phyloP scores from a whole-genome alignment of 768 basidiomycete species.

The Erythrobasidium yunnanense region DNA sequence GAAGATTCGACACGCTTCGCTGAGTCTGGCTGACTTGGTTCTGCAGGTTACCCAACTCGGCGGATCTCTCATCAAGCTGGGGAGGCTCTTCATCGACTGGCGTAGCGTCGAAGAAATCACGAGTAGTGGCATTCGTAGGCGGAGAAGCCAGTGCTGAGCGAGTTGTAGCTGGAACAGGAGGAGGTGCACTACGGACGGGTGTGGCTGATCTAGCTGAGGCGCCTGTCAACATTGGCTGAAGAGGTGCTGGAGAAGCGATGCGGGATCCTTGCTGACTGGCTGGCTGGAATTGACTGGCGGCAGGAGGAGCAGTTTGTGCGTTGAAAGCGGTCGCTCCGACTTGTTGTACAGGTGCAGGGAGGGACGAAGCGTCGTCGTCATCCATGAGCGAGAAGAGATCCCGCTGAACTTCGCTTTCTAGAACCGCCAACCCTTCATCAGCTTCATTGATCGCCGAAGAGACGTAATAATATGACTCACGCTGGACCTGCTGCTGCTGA shows the following conservation, averaged over 20 bases:
- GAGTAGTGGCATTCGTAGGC: neutral
- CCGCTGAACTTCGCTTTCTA: conserved; percentile 29
- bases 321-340: conserved; percentile 15
- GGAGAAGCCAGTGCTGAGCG: neutral
- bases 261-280: conserved; percentile 2
- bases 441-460: neutral
- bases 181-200: conserved; percentile 1
- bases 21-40: conserved; percentile 75
- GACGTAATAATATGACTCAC: neutral
- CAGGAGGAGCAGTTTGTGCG: neutral
- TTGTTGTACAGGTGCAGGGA: conserved; percentile 5
- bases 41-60: conserved; percentile 74
- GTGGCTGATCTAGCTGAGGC: conserved; percentile 1
- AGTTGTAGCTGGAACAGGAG: neutral
- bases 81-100: neutral
- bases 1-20: conserved; percentile 56
- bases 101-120: conserved; percentile 31
- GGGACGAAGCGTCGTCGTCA: conserved; percentile 48
- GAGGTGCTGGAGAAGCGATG: conserved; percentile 7
- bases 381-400: conserved; percentile 45
- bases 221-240: conserved; percentile 24
- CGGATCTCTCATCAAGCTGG: conserved; percentile 37
- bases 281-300: too few relatives aligned
- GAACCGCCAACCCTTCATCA: neutral
- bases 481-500: conserved; percentile 41